These are phyloP conservation scores for Torulaspora indica DNA, from an alignment of 805 yeast species.

Conservation along the genomic window DNA sequence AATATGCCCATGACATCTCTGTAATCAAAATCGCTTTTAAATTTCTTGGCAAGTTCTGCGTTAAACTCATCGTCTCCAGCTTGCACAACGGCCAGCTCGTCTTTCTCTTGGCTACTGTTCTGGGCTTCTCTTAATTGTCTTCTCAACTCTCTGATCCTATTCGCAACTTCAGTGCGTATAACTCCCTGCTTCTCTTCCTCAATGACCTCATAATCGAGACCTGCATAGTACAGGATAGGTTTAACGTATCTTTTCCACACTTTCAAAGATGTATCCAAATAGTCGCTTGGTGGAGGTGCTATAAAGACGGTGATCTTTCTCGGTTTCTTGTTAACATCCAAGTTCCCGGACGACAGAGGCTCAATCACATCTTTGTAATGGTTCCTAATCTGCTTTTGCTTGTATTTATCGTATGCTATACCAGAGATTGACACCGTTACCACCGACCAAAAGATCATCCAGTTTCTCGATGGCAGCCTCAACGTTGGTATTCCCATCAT, in stretches of 20 bases:
- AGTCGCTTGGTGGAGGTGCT: slow-evolving; percentile 97
- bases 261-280: slow-evolving; percentile 64
- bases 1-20: slow-evolving; percentile 58
- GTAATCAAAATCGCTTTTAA: slow-evolving; percentile 35
- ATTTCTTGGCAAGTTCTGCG: slow-evolving; percentile 24
- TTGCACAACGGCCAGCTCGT: slow-evolving; percentile 11
- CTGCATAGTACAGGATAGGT: slow-evolving; percentile 79
- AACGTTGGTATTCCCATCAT: slow-evolving; percentile 81
- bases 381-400: slow-evolving; percentile 61
- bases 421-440: slow-evolving; percentile 68
- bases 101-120: slow-evolving; percentile 17
- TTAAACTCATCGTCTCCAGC: slow-evolving; percentile 18
- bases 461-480: slow-evolving; percentile 82
- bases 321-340: slow-evolving; percentile 50
- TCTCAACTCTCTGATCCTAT: slow-evolving; percentile 68
- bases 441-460: slow-evolving; percentile 84
- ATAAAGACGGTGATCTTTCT: slow-evolving; percentile 76
- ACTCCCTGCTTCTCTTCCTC: slow-evolving; percentile 86
- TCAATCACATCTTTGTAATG: slow-evolving; percentile 62
- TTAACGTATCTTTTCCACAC: slow-evolving; percentile 76
- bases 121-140: slow-evolving; percentile 38
- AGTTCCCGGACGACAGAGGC: slow-evolving; percentile 45
- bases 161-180: slow-evolving; percentile 76
- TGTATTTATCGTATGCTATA: slow-evolving; percentile 67
- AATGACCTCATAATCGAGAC: slow-evolving; percentile 73